Conservation (phyloP, 805 yeast species). For the Barnettozyma wickerhamii region DNA sequence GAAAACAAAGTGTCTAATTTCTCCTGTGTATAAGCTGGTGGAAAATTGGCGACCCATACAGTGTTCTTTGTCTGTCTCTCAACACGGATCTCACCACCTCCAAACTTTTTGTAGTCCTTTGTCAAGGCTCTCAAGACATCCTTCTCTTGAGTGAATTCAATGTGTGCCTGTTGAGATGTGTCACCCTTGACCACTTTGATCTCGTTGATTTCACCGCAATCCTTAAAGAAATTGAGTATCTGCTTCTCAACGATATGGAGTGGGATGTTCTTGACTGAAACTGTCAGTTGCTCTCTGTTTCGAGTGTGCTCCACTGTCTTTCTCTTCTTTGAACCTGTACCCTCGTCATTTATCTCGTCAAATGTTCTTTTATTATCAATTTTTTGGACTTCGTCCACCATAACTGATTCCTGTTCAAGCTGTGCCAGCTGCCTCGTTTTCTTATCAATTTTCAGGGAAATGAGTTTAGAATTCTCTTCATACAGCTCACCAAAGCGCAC, state of each 20-base stretch:
- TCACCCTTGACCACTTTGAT: conserved; percentile 24
- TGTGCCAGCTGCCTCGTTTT: conserved; percentile 7
- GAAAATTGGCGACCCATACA: conserved; percentile 72
- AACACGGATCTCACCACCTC: conserved; percentile 41
- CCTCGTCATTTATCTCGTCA: conserved; percentile 7
- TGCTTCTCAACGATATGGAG: conserved; percentile 32
- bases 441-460: conserved; percentile 26
- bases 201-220: conserved; percentile 54
- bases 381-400: neutral
- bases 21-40: conserved; percentile 44
- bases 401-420: neutral
- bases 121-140: conserved; percentile 58
- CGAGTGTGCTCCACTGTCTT: conserved; percentile 26
- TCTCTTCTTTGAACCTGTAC: conserved; percentile 8
- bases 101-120: conserved; percentile 46
- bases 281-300: conserved; percentile 56
- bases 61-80: conserved; percentile 43
- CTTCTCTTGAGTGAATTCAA: conserved; percentile 50
- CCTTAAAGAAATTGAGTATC: conserved; percentile 43
- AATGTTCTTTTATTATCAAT: conserved; percentile 1
- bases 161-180: conserved; percentile 37
- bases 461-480: conserved; percentile 29
- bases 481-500: conserved; percentile 31
- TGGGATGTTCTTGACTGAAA: conserved; percentile 50
- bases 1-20: conserved; percentile 39